A percentile compares a stretch with the other conserved stretches of the same genome.
Conservation (phyloP, 257 asterid genomes). For the Eucommia ulmoides region DNA sequence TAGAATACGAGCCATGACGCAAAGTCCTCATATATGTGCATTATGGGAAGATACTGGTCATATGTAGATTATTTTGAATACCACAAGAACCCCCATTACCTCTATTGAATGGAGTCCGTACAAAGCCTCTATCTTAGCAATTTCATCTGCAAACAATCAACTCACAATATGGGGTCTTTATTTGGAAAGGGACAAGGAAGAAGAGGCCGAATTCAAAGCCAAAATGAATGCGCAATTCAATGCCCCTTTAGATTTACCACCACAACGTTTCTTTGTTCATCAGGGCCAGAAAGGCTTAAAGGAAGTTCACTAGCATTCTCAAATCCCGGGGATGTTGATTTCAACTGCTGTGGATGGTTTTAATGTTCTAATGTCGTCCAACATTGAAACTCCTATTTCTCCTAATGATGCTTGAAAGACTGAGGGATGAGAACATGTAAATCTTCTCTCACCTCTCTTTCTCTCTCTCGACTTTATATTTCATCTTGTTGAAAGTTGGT, state of each 20-base stretch:
- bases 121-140: conserved; percentile 87
- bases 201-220: conserved; percentile 78
- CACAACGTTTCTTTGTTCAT: conserved; percentile 90
- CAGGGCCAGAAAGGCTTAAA: conserved; percentile 98
- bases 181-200: conserved; percentile 88
- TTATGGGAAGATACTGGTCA: conserved; percentile 78
- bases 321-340: conserved; percentile 82
- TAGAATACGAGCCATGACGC: conserved; percentile 88
- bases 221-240: conserved; percentile 55
- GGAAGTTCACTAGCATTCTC: conserved; percentile 92
- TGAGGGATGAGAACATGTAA: too few species aligned
- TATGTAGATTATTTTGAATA: conserved; percentile 84
- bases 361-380: conserved; percentile 78
- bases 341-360: conserved; percentile 90
- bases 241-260: conserved; percentile 83
- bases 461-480: too few species aligned
- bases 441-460: too few species aligned
- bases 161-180: conserved; percentile 92
- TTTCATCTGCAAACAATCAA: conserved; percentile 78
- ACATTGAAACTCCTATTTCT: conserved; percentile 46
- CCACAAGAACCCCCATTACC: conserved; percentile 90
- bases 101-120: conserved; percentile 97
- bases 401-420: conserved; percentile 22
- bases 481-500: too few species aligned
- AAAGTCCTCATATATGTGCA: conserved; percentile 68